phyloP scores from a whole-genome alignment of 78 protist genomes.

The Dictyostelium citrinum region DNA sequence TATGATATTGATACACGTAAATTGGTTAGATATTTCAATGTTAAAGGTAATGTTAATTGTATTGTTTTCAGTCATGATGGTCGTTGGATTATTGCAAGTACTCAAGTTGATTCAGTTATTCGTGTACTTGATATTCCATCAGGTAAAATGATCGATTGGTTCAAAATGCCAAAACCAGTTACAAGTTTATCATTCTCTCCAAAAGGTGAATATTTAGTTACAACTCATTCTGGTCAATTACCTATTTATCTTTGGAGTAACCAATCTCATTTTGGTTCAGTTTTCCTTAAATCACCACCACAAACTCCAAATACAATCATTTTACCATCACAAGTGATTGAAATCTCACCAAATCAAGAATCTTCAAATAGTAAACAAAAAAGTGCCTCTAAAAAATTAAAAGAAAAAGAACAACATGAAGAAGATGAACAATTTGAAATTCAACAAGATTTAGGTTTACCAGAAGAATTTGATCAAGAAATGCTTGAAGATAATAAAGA shows the following conservation, averaged over 20 bases:
- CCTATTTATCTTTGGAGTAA: slow-evolving; percentile 77
- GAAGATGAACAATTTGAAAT: not conserved
- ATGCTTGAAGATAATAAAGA: not conserved
- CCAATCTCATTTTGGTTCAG: slow-evolving; percentile 68
- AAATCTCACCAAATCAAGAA: not conserved
- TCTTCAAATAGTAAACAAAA: not conserved
- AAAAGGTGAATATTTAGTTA: slow-evolving; percentile 52
- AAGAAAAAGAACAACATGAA: slow-evolving; percentile 1
- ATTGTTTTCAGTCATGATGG: slow-evolving; percentile 49
- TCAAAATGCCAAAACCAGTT: slow-evolving; percentile 33
- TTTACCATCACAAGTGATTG: not conserved
- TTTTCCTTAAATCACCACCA: not conserved
- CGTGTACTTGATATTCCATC: slow-evolving; percentile 80
- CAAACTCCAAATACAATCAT: not conserved
- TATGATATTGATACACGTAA: slow-evolving; percentile 45
- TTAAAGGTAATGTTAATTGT: slow-evolving; percentile 29
- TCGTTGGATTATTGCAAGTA: slow-evolving; percentile 43
- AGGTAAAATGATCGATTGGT: slow-evolving; percentile 79
- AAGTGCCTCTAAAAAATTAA: not conserved
- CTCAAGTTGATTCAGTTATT: slow-evolving; percentile 17
- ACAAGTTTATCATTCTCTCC: slow-evolving; percentile 62
- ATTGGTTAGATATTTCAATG: slow-evolving; percentile 60
- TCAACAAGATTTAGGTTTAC: not conserved
- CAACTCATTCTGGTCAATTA: slow-evolving; percentile 57
- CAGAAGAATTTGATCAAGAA: not conserved